Base-by-base conservation (phyloP, 345 rosid genomes). In the Rhizophora apiculata region DNA sequence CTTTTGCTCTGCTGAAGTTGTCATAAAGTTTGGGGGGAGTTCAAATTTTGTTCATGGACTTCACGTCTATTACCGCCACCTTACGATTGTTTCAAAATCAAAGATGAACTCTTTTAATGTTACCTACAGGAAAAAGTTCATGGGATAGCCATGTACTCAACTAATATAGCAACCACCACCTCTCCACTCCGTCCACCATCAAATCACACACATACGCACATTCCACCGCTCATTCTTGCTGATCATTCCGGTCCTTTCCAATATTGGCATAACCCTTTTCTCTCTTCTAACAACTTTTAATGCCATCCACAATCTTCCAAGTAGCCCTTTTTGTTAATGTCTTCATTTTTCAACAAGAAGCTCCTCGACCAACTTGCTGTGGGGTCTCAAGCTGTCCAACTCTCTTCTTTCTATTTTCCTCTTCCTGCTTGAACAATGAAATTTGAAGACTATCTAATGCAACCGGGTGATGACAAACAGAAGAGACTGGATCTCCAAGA, bases 401-500 rank as follows among this genome's bases (percentile, higher is more conserved):
- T 27, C 22, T 37, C 54, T 22, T 22, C 21, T 4, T 60, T 51
- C 32, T 53, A 32, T 56, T 32, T 29, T 32, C 26, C 52, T 7
- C 46, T 53, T 27, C 13, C 10, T 22, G 39, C 61, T 56, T 11
- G 34, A 71, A 83, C 32, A 32, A 92, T 87, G 96, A 92, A 85
- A 79, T 92, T 89, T 78, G 96, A 90, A 78, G 88, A 92, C 76
- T 76, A 84, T 58, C 83, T 88, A 64, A 85, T 79, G 94, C 86
- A 85, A 65, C 72, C 69, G 74, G 75, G 54, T 21, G 85, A 73
- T 31, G 81, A 76, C 57, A 71, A 85, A 32, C 80, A 65, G 75
- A 78, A 74, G 72, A 83, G 81, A 71, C 68, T 69, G 37, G 74
- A 72, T 19, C 90, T 89, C 16, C 83, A 84, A 49, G 81, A 85